Evolutionary conservation across 179 eudicot genomes (phyloP).

Genomic region (Spergularia azorica): DNA sequence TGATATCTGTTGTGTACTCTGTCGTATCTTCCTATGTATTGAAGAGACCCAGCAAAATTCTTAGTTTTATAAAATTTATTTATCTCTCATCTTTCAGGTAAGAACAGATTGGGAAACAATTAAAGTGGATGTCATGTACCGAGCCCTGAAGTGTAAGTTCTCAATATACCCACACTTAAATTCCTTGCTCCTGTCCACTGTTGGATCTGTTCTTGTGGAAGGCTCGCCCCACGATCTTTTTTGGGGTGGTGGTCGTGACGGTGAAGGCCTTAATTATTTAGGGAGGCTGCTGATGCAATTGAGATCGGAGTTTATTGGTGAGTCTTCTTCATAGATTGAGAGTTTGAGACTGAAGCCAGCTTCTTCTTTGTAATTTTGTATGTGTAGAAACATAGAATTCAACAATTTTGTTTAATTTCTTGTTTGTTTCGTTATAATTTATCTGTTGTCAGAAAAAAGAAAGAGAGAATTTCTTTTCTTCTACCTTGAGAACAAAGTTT

Average conservation of each 20-base stretch:
- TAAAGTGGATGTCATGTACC: constrained; percentile 79
- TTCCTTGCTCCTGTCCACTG: constrained; percentile 72
- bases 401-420: background rate
- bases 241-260: constrained; percentile 99
- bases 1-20: constrained; percentile 1
- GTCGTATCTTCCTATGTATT: background rate
- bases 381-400: background rate
- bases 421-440: too few species aligned
- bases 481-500: background rate
- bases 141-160: constrained; percentile 86
- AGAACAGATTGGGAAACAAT: constrained; percentile 82
- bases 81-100: constrained; percentile 44
- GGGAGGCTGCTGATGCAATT: constrained; percentile 94
- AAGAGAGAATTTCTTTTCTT: background rate
- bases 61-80: background rate
- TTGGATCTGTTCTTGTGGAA: constrained; percentile 85
- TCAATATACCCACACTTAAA: constrained; percentile 76
- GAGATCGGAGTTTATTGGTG: constrained; percentile 80
- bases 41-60: too few species aligned
- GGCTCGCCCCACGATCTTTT: constrained; percentile 97
- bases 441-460: too few species aligned
- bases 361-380: constrained; percentile 16
- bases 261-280: constrained; percentile 93
- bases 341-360: constrained; percentile 17
- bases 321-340: constrained; percentile 38